Evolutionary conservation across 2,329 filamentous ascomycete species (phyloP), one percentile per base, ranked within the genome.

Genomic region (Magnaporthiopsis incrustans): DNA sequence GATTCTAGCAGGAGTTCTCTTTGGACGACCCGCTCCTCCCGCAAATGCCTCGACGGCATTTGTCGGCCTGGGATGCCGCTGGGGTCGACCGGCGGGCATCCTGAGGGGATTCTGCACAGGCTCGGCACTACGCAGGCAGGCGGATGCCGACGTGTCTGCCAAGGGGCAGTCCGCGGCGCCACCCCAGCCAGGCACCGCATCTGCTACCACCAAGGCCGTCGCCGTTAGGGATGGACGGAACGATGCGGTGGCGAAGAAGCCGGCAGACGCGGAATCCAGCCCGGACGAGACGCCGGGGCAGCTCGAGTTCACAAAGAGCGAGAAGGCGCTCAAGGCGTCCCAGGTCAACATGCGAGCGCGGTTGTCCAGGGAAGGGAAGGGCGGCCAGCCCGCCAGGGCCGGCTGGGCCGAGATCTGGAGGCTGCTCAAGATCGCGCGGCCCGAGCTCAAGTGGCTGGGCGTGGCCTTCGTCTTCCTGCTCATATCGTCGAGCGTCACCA

Each of bases 331-430:
- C 15, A 88, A 92, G 71, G 95, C 93, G 14, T 90, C 93, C 2
- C 89, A 98, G 72, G 82, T 99, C 69, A 96, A 99, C 73, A 80
- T 98, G 70, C 88, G 89, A 67, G 95, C 95, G 18, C 91, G 90
- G 68, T 80, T 99, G 61, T 92, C 90, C 59, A 97, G 93, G 73
- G 91, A 96, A 68, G 89, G 90, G 26, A 87, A 86, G 69, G 22
- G 22, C 22, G 78, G 79, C 66, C 74, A 76, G 67, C 82, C 85
- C 26, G 85, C 86, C 26, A 63, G 27, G 56, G 86, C 89, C 27
- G 89, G 90, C 12, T 79, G 87, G 67, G 79, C 79, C 15, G 95
- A 99, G 77, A 86, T 98, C 69, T 90, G 88, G 87, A 86, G 95
- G 62, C 79, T 99, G 70, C 83, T 99, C 74, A 92, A 89, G 76